Base-by-base conservation (phyloP, 2,329 filamentous ascomycete genomes). In the Pseudocercospora musae region DNA sequence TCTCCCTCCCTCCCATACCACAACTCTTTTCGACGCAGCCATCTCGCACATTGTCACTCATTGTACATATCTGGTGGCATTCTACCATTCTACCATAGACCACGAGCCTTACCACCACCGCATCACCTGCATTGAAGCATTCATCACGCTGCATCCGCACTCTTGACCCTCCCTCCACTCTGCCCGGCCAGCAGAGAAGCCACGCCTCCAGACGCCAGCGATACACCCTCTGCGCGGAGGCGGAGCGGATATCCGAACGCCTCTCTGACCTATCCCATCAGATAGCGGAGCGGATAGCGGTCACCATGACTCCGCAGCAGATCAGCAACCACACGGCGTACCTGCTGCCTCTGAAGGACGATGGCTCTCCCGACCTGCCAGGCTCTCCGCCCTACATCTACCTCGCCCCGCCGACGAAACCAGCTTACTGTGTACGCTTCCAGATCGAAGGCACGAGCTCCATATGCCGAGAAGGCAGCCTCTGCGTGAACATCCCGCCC, bases 401-500 rank as follows among this genome's bases (percentile, higher is more conserved):
- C 77, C 82, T 99, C 48, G 89, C 92, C 0, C 88, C 95, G 18
- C 88, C 90, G 18, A 85, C 83, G 44, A 84, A 89, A n/a, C 89
- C 82, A 13, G 75, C 89, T 46, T 89, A 98, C 72, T 85, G 85
- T 58, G 82, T 97, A 61, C 89, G 94, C 63, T 96, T 99, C 77
- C 87, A 92, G 69, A 94, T 97, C 70, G 90, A 97, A 78, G 93
- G 95, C 65, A 94, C 92, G 61, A 96, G 94, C 75, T 96, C 94
- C 65, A 95, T 99, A 81, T 97, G 93, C 77, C 87, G 92, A 69
- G 84, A 96, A 78, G 95, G 96, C 63, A 97, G 91, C 74, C 83
- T 99, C 66, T 99, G 95, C 94, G 89, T 96, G 73, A 99, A 99
- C 77, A 90, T 98, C 64, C 95, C 95, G 7, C 85, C 89, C 64